Percentiles rank a stretch among this genome's conserved stretches.
Conservation (phyloP, 495 filamentous ascomycete species). For the Penicillium fimorum region DNA sequence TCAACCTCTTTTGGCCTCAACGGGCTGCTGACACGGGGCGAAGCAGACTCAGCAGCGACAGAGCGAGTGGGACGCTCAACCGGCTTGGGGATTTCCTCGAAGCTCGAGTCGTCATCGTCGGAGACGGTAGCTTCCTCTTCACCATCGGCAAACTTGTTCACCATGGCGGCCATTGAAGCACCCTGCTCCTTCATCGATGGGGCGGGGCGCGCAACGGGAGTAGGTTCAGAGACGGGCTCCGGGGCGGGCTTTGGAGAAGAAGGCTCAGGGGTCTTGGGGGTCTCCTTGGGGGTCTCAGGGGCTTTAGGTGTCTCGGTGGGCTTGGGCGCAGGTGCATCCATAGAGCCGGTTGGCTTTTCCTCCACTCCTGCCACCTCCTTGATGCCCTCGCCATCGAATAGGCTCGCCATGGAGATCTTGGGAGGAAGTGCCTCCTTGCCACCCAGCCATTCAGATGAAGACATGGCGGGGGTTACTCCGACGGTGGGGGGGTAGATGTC, state of each 20-base stretch:
- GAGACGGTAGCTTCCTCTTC: slow-evolving; percentile 56
- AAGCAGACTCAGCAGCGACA: slow-evolving; percentile 24
- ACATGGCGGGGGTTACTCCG: slow-evolving; percentile 75
- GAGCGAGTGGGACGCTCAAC: slow-evolving; percentile 46
- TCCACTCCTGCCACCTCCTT: slow-evolving; percentile 67
- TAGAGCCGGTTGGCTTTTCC: slow-evolving; percentile 56
- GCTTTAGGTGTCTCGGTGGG: slow-evolving; percentile 29
- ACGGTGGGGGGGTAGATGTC: slow-evolving; percentile 89
- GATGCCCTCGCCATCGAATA: slow-evolving; percentile 80
- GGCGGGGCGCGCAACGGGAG: slow-evolving; percentile 51
- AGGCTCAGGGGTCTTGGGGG: slow-evolving; percentile 39
- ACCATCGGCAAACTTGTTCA: slow-evolving; percentile 78
- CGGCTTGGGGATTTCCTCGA: slow-evolving; percentile 76
- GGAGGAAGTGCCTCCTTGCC: slow-evolving; percentile 81
- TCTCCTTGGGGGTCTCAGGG: slow-evolving; percentile 44
- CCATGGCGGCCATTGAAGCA: slow-evolving; percentile 76
- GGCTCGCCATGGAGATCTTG: slow-evolving; percentile 88
- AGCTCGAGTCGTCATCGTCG: slow-evolving; percentile 71
- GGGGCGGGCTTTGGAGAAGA: slow-evolving; percentile 24
- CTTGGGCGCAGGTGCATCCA: slow-evolving; percentile 44
- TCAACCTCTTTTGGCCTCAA: slow-evolving; percentile 37
- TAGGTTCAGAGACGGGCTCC: slow-evolving; percentile 41
- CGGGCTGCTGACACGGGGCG: slow-evolving; percentile 37
- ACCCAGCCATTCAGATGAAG: slow-evolving; percentile 76
- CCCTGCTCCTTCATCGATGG: slow-evolving; percentile 79